Evolutionary conservation across 2,329 filamentous ascomycete species (phyloP).

Genomic region (Leptographium galeiforme): DNA sequence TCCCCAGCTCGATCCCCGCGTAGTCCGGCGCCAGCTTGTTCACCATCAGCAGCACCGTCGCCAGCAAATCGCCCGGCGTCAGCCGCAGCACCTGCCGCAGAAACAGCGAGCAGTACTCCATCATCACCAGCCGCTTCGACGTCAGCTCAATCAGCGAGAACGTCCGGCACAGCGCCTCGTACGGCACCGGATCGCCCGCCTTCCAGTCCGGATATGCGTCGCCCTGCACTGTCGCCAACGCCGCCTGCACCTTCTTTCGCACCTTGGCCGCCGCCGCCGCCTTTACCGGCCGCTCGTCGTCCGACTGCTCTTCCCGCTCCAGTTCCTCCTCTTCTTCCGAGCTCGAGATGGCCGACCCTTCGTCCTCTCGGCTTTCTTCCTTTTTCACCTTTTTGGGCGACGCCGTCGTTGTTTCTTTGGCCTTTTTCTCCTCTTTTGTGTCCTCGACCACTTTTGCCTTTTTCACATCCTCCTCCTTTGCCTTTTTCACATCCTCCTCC

Average conservation of each 20-base stretch:
- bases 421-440: slow-evolving; percentile 29
- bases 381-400: background rate
- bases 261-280: slow-evolving; percentile 61
- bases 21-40: slow-evolving; percentile 97
- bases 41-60: slow-evolving; percentile 88
- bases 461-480: slow-evolving; percentile 19
- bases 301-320: slow-evolving; percentile 26
- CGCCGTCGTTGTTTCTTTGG: slow-evolving; percentile 12
- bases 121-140: slow-evolving; percentile 77
- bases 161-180: slow-evolving; percentile 84
- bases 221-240: slow-evolving; percentile 62
- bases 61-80: slow-evolving; percentile 74
- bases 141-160: slow-evolving; percentile 94
- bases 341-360: slow-evolving; percentile 26
- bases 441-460: slow-evolving; percentile 28
- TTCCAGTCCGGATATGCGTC: slow-evolving; percentile 96
- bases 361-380: background rate
- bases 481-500: slow-evolving; percentile 10
- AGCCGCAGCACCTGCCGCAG: slow-evolving; percentile 86
- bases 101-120: slow-evolving; percentile 80
- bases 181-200: slow-evolving; percentile 75
- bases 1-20: slow-evolving; percentile 91
- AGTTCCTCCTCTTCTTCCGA: slow-evolving; percentile 23
- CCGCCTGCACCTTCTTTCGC: slow-evolving; percentile 68
- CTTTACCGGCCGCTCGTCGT: slow-evolving; percentile 45